A percentile compares a stretch with the other conserved stretches of the same genome.
phyloP scores from a whole-genome alignment of 148 eudicot genomes.

The Camellia granthamiana region DNA sequence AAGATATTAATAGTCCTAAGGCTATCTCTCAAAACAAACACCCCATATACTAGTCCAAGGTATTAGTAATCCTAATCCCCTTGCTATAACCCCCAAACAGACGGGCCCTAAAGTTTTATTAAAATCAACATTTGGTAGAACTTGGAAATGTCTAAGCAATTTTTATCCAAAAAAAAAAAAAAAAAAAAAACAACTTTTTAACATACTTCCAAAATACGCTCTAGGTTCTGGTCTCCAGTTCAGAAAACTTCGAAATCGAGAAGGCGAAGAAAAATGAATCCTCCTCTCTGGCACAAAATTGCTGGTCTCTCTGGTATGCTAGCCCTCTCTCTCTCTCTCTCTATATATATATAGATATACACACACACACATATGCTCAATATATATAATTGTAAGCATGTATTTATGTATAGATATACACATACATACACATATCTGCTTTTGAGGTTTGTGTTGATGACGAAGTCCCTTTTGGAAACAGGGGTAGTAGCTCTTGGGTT shows the following conservation, averaged over 20 bases:
- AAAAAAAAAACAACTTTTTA: no score
- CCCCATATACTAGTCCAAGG: no score
- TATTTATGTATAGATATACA: background rate
- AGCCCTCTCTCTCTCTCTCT: background rate
- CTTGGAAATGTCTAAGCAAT: no score
- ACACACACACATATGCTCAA: background rate
- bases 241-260: background rate
- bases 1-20: no score
- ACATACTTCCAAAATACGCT: no score
- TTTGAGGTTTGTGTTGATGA: background rate
- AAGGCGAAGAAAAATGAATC: conserved; percentile 43
- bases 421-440: background rate
- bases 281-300: conserved; percentile 81
- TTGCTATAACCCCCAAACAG: no score
- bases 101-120: no score
- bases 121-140: no score
- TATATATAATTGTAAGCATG: background rate
- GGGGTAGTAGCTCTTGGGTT: conserved; percentile 82
- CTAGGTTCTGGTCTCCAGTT: background rate
- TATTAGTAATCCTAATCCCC: no score
- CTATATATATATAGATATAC: no score
- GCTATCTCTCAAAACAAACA: no score
- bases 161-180: no score
- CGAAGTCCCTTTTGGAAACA: conserved; percentile 13
- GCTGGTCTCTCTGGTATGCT: conserved; percentile 68